These are phyloP conservation scores for Hygrocybe coccinea DNA, from an alignment of 768 basidiomycete genomes.

Conservation along the genomic window DNA sequence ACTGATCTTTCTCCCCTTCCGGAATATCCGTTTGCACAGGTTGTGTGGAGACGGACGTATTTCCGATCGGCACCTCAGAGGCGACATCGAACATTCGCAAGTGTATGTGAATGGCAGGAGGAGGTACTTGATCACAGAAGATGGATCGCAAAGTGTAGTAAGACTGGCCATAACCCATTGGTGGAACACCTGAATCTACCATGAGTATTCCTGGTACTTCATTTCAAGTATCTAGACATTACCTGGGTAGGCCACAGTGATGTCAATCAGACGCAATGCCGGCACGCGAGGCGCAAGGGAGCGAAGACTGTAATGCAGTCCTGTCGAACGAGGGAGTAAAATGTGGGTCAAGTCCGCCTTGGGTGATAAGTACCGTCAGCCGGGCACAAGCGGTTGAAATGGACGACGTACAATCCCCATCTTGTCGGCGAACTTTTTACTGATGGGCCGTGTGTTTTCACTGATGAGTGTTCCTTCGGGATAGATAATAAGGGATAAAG, in stretches of 20 bases:
- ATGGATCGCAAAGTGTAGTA: conserved; percentile 89
- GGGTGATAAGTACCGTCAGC: conserved; percentile 1
- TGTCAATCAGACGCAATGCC: conserved; percentile 76
- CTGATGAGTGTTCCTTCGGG: conserved; percentile 96
- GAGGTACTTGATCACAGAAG: conserved; percentile 74
- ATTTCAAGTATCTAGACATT: conserved; percentile 10
- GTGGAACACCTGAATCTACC: conserved; percentile 57
- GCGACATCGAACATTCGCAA: conserved; percentile 72
- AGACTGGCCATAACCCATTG: conserved; percentile 75
- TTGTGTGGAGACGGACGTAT: conserved; percentile 37
- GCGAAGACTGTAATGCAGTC: conserved; percentile 78
- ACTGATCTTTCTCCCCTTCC: conserved; percentile 53
- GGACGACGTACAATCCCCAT: conserved; percentile 72
- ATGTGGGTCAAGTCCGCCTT: conserved; percentile 76
- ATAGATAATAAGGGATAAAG: conserved; percentile 81
- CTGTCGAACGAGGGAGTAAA: conserved; percentile 91
- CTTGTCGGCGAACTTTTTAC: conserved; percentile 84
- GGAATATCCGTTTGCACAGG: conserved; percentile 47
- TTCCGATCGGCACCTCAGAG: conserved; percentile 64
- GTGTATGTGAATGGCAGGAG: conserved; percentile 85
- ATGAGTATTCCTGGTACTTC: conserved; percentile 12
- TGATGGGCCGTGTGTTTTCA: conserved; percentile 76
- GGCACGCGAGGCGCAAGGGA: conserved; percentile 75
- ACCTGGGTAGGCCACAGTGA: conserved; percentile 92
- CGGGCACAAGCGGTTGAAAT: background rate